Conservation (phyloP, 768 basidiomycete genomes). For the Russula earlei region DNA sequence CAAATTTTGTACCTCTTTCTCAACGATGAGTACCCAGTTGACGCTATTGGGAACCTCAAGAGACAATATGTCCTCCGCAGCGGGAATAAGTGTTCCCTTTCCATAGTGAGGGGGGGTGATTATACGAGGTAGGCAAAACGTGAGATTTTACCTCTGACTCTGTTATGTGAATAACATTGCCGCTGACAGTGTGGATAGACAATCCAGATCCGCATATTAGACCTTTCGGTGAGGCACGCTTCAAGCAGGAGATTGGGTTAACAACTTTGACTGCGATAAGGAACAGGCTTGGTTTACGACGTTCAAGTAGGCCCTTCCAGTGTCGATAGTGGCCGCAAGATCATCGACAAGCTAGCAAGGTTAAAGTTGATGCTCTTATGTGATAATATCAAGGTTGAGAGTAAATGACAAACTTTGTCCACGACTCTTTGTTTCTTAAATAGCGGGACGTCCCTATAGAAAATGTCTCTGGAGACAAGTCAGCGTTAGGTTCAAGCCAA, state of each 20-base stretch:
- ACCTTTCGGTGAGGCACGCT: conserved; percentile 89
- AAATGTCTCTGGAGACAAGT: conserved; percentile 56
- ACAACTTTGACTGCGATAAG: conserved; percentile 1
- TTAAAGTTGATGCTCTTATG: background rate
- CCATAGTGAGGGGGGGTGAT: background rate
- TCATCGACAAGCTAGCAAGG: conserved; percentile 71
- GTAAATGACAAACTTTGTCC: conserved; percentile 46
- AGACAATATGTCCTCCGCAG: conserved; percentile 56
- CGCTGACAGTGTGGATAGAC: conserved; percentile 45
- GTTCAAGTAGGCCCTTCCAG: conserved; percentile 68
- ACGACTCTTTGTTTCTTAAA: conserved; percentile 75
- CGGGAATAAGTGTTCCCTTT: conserved; percentile 71
- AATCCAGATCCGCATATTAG: conserved; percentile 66
- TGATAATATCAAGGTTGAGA: background rate
- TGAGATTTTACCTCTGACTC: conserved; percentile 47
- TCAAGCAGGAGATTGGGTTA: background rate
- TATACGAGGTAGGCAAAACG: background rate
- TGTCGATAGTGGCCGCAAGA: conserved; percentile 69
- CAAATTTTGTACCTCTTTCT: conserved; percentile 69
- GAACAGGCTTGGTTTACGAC: conserved; percentile 43
- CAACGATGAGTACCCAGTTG: conserved; percentile 77
- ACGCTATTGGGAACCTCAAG: conserved; percentile 49
- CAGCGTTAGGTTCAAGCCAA: background rate
- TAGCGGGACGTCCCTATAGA: conserved; percentile 72
- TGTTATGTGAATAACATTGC: conserved; percentile 40